Conservation (phyloP, 2,329 filamentous ascomycete species). For the Purpureocillium takamizusanense region DNA sequence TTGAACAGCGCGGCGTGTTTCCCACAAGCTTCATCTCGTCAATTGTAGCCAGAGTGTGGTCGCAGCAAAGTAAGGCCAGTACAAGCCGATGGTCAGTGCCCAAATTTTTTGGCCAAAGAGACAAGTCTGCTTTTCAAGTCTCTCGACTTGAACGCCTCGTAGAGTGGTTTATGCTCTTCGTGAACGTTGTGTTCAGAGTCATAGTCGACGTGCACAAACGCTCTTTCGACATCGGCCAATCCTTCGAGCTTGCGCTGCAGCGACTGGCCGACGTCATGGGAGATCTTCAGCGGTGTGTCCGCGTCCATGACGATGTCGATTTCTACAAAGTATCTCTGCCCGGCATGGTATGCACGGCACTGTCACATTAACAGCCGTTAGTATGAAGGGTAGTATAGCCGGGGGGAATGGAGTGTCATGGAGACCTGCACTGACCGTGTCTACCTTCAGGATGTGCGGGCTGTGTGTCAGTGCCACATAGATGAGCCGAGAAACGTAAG, state of each 20-base stretch:
- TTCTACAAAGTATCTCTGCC: constrained; percentile 53
- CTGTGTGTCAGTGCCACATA: constrained; percentile 48
- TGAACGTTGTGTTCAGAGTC: constrained; percentile 30
- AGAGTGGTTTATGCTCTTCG: constrained; percentile 33
- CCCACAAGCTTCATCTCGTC: too few species aligned
- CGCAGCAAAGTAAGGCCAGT: too few species aligned
- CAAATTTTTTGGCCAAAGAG: not conserved
- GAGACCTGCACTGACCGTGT: constrained; percentile 28
- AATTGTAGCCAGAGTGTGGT: too few species aligned
- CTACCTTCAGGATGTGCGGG: constrained; percentile 44
- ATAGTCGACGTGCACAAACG: constrained; percentile 37
- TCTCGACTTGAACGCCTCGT: constrained; percentile 19
- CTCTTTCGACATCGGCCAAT: constrained; percentile 29
- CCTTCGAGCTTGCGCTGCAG: constrained; percentile 51
- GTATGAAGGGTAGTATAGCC: constrained; percentile 10
- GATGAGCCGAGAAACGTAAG: constrained; percentile 46
- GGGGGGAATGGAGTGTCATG: too few species aligned
- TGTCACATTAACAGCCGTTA: too few species aligned
- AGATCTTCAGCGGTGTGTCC: constrained; percentile 41
- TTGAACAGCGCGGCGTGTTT: too few species aligned
- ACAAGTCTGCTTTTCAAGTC: constrained; percentile 23
- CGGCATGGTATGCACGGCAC: constrained; percentile 46
- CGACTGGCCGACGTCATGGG: constrained; percentile 51
- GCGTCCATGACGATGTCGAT: constrained; percentile 54
- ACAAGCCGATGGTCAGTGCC: not conserved